Evolutionary conservation across 2,329 filamentous ascomycete species (phyloP).

Genomic region (Exophiala viscosa): DNA sequence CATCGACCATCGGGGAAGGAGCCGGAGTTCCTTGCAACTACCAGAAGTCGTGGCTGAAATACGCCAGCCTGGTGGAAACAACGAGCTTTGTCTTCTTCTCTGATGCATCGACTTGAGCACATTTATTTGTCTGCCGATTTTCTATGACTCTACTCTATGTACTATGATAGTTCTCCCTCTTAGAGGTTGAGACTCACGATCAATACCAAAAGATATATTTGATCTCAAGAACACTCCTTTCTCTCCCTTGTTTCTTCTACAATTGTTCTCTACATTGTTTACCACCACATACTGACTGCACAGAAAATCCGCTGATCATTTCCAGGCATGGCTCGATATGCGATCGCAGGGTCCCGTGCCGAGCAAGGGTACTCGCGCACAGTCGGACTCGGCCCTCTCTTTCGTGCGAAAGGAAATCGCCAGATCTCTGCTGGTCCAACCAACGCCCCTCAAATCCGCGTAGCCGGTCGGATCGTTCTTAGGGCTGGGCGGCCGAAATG

Average conservation of each 20-base stretch:
- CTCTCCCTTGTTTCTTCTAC: neutral
- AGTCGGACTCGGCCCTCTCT: neutral
- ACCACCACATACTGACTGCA: neutral
- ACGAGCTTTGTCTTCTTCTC: neutral
- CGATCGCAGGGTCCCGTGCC: too few relatives aligned
- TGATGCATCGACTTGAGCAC: neutral
- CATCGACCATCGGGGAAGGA: neutral
- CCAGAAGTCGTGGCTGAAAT: slow-evolving; percentile 25
- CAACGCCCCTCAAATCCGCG: too few relatives aligned
- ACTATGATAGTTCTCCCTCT: slow-evolving; percentile 13
- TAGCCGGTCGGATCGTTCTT: too few relatives aligned
- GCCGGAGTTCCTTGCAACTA: slow-evolving; percentile 1
- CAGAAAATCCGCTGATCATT: neutral
- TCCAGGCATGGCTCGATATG: too few relatives aligned
- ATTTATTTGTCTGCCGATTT: neutral
- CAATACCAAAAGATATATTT: neutral
- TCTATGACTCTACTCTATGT: slow-evolving; percentile 16
- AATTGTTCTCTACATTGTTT: neutral
- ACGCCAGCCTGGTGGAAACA: slow-evolving; percentile 22
- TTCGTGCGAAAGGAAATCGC: neutral
- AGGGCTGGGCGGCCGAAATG: too few relatives aligned
- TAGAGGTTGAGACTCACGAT: slow-evolving; percentile 8
- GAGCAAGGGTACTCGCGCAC: neutral
- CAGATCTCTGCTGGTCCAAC: neutral
- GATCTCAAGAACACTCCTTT: neutral